Evolutionary conservation across 495 filamentous ascomycete species (phyloP).

Genomic region (Neurospora pannonica): DNA sequence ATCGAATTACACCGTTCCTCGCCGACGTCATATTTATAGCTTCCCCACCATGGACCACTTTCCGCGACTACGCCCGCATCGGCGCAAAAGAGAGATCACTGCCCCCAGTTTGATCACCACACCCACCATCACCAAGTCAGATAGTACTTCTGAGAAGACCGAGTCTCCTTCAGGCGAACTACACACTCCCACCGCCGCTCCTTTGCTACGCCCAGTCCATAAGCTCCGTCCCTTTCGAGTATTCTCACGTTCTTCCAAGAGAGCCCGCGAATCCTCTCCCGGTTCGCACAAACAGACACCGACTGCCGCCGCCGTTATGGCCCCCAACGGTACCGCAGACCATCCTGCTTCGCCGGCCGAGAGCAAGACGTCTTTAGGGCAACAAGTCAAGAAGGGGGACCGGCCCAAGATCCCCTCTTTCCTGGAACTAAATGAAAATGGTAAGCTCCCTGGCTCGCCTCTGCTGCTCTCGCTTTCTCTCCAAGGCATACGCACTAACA

Average conservation of each 20-base stretch:
- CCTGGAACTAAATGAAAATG: conserved; percentile 24
- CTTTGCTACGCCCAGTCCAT: conserved; percentile 12
- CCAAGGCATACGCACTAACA: conserved; percentile 6
- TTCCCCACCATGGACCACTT: conserved; percentile 14
- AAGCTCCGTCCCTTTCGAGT: conserved; percentile 24
- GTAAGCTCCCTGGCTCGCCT: conserved; percentile 7
- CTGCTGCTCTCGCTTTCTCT: not conserved
- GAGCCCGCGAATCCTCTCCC: conserved; percentile 32
- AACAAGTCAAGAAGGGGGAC: not conserved
- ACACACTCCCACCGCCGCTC: not conserved
- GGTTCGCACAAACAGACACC: conserved; percentile 22
- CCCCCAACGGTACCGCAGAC: conserved; percentile 13
- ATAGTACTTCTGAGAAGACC: conserved; percentile 9
- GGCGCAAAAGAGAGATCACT: conserved; percentile 17
- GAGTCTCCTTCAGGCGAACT: conserved; percentile 5
- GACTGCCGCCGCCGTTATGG: conserved; percentile 12
- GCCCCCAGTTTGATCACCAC: conserved; percentile 11
- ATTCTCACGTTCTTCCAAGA: conserved; percentile 28
- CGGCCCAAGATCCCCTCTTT: conserved; percentile 34
- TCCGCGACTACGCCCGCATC: conserved; percentile 16
- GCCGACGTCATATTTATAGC: not conserved
- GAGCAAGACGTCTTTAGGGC: not conserved
- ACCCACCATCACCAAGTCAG: conserved; percentile 2
- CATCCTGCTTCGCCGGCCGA: conserved; percentile 18
- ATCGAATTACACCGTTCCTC: not conserved